Base-by-base conservation (phyloP, 192 early-diverging fungal species). In the Chytriomyces sp. region DNA sequence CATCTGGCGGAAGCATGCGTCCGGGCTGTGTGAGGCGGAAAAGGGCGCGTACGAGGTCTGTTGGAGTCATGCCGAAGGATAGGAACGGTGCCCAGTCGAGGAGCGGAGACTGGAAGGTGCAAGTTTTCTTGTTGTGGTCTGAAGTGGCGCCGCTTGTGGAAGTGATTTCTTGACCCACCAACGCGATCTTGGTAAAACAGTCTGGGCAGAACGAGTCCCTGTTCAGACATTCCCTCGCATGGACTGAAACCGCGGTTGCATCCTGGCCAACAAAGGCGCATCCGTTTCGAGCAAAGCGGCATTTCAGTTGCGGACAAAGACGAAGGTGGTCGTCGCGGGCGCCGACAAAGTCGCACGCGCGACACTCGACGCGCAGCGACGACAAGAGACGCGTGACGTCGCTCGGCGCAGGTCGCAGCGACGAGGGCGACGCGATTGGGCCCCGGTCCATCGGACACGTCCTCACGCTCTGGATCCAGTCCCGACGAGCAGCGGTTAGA, bases 401-500 rank as follows among this genome's bases (percentile, higher is more conserved):
- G 52, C 32, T 36, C 22, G 39, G 49, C 64, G 49, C 19, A 33
- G 19, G 22, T 7, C 12, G 41, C 12, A 40, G 34, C 0, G n/a
- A n/a, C 41, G 44, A 8, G 39, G 40, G 30, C 25, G 28, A 12
- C 19, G 14, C 30, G 0, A 69, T 28, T 10, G 66, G 28, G 31
- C 34, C 1, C 25, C 66, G 66, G n/a, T 69, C 66, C 17, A 37
- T n/a, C 4, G 66, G 66, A 56, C 66, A 69, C 66, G 66, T 56
- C 30, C 12, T 19, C 14, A 33, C 33, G 28, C 2, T 22, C 60
- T 33, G n/a, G 17, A 49, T 49, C 44, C 44, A 49, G 44, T n/a
- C 2, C 44, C 14, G 44, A 49, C 3, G 44, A 49, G 44, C 22
- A 14, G 22, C 14, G 44, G 0, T 22, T n/a, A 49, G 44, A 2